A percentile compares a stretch with the other conserved stretches of the same genome.
Evolutionary conservation across 257 asterid genomes (phyloP).

Genomic region (Plectranthus barbatus): DNA sequence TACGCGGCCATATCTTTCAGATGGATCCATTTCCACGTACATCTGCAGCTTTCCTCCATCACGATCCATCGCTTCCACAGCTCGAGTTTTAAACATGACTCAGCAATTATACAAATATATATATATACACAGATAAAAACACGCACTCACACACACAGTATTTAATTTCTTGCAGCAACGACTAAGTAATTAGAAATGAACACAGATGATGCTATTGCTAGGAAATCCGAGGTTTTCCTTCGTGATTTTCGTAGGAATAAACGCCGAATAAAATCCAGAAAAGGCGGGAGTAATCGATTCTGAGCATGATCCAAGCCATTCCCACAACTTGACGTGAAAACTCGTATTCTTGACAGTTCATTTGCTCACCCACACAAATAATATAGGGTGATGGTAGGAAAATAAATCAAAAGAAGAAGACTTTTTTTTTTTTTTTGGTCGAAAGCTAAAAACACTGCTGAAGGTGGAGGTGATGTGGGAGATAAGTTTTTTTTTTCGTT

Average conservation of each 20-base stretch:
- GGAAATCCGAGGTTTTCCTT: slow-evolving; percentile 73
- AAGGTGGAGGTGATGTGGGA: neutral
- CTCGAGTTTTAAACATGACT: slow-evolving; percentile 35
- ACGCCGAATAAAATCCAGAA: slow-evolving; percentile 69
- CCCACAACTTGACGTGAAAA: slow-evolving; percentile 34
- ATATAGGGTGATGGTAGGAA: neutral
- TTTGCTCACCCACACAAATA: slow-evolving; percentile 13
- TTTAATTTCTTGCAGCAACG: neutral
- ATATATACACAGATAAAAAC: neutral
- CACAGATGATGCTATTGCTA: slow-evolving; percentile 37
- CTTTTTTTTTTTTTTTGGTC: neutral
- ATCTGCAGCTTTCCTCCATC: slow-evolving; percentile 29
- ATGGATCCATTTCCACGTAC: slow-evolving; percentile 71
- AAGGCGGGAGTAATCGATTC: slow-evolving; percentile 71
- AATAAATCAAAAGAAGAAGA: neutral
- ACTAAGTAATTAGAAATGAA: neutral
- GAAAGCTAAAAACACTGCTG: neutral
- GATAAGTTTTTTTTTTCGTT: neutral
- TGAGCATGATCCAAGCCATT: slow-evolving; percentile 71
- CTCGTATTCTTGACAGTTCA: slow-evolving; percentile 36
- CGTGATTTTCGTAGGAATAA: slow-evolving; percentile 71
- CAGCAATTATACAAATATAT: too few species aligned
- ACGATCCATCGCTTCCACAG: slow-evolving; percentile 15
- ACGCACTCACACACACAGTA: neutral
- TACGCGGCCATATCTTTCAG: slow-evolving; percentile 76